These are phyloP conservation scores for Globisporangium nunn DNA, from an alignment of 352 stramenopile genomes.

Conservation along the genomic window DNA sequence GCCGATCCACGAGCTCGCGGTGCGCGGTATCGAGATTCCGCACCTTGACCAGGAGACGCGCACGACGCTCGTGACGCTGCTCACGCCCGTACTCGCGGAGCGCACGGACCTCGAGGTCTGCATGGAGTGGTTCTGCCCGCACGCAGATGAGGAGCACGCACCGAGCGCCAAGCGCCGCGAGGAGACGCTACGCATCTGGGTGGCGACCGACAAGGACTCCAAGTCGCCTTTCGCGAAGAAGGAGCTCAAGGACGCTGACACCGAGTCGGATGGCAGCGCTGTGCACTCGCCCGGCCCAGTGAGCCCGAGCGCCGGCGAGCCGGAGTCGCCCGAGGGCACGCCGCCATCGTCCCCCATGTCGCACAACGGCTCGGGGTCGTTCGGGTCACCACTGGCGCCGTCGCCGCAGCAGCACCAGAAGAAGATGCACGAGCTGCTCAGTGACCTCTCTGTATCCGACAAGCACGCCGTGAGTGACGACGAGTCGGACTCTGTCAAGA, in stretches of 20 bases:
- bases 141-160: conserved; percentile 54
- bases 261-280: conserved; percentile 48
- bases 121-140: conserved; percentile 85
- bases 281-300: conserved; percentile 33
- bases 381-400: conserved; percentile 34
- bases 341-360: conserved; percentile 34
- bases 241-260: conserved; percentile 51
- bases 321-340: conserved; percentile 20
- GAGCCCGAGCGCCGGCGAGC: conserved; percentile 20
- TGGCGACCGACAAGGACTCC: conserved; percentile 80
- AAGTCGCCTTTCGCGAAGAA: conserved; percentile 71
- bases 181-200: conserved; percentile 84
- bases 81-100: conserved; percentile 77
- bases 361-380: conserved; percentile 21
- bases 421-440: conserved; percentile 3
- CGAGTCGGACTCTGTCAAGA: conserved; percentile 70
- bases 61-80: conserved; percentile 56
- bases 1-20: conserved; percentile 54
- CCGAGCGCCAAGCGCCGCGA: conserved; percentile 48
- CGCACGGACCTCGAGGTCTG: conserved; percentile 79
- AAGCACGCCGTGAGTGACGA: conserved; percentile 30
- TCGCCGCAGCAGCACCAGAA: conserved; percentile 18
- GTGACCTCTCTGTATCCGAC: background rate
- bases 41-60: conserved; percentile 68
- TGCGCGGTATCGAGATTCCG: conserved; percentile 83